Base-by-base conservation (phyloP, 2,329 filamentous ascomycete species). In the Alternaria arborescens region DNA sequence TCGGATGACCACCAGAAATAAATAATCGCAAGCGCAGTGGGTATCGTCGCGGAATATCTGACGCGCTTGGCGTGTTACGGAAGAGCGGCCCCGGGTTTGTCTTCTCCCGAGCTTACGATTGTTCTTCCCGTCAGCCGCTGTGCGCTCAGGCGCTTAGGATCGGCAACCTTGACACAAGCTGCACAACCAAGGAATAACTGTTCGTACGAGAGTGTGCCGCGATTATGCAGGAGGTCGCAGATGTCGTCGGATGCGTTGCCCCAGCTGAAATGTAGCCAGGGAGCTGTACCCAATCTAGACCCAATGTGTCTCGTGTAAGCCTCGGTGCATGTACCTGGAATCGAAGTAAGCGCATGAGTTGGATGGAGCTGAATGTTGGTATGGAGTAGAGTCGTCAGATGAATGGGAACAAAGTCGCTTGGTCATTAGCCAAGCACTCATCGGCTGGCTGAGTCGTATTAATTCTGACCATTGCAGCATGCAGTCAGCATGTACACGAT, bases 1-100 rank as follows among this genome's bases (percentile, higher is more conserved):
- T 24, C 20, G 32, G 14, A 12, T 38, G 30, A 18, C 20, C 20
- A 16, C 36, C 32, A 20, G 20, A 36, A 36, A 36, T 24, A 38
- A 22, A 22, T 8, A 38, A 20, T 16, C 34, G 20, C 20, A 32
- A 26, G 46, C 32, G 32, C 24, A 16, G 8, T 44, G 42, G 42
- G 42, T 22, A n/a, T 5, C 5, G 41, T 16, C 46, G 30, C 20
- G 30, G 30, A 32, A 48, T 32, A 32, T 48, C 20, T 34, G 12
- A 36, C 30, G 18, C 16, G 46, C 32, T 50, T 50, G 14, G 46
- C 30, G 46, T 50, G 46, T 50, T 50, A 50, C 32, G 20, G 32
- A 50, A 50, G 30, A 24, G 46, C 46, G 32, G 46, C 46, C 46
- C 28, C 18, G 46, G 30, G 30, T 5, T 48, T 16, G 28, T 34